A percentile compares a stretch with the other conserved stretches of the same genome.
These are phyloP conservation scores for Yamadazyma siamensis DNA, from an alignment of 1,139 yeast species.

Conservation along the genomic window DNA sequence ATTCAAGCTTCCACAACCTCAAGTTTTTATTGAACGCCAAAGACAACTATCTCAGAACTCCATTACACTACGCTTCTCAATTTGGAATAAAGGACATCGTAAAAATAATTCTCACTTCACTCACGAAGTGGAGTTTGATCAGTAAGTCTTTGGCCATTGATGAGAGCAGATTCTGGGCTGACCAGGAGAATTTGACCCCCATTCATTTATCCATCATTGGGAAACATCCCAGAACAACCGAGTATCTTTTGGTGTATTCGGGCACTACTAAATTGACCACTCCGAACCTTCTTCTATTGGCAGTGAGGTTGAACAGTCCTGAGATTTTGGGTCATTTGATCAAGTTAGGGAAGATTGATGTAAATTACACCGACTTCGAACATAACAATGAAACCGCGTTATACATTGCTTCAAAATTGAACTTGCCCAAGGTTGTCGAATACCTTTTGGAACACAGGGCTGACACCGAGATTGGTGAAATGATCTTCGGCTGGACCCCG, in stretches of 20 bases:
- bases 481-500: constrained; percentile 92
- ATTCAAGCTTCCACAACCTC: constrained; percentile 11
- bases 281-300: constrained; percentile 59
- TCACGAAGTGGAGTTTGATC: constrained; percentile 27
- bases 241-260: constrained; percentile 52
- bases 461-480: constrained; percentile 71
- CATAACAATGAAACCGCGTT: constrained; percentile 74
- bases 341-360: constrained; percentile 55
- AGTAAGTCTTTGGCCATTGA: constrained; percentile 52
- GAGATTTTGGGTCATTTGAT: constrained; percentile 56
- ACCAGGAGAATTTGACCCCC: constrained; percentile 79
- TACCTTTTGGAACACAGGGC: constrained; percentile 57
- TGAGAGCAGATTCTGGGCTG: constrained; percentile 67
- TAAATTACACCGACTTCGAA: constrained; percentile 61
- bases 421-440: constrained; percentile 52
- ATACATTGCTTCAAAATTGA: constrained; percentile 72
- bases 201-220: constrained; percentile 81
- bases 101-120: constrained; percentile 49
- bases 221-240: constrained; percentile 74
- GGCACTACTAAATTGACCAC: constrained; percentile 32
- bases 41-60: constrained; percentile 79
- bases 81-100: constrained; percentile 74
- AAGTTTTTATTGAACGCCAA: constrained; percentile 57
- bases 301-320: constrained; percentile 66
- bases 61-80: constrained; percentile 87